Evolutionary conservation across 1,139 yeast genomes (phyloP), one percentile per base, ranked within the genome.

Genomic region (Hemisphaericaspora lyxosophila): DNA sequence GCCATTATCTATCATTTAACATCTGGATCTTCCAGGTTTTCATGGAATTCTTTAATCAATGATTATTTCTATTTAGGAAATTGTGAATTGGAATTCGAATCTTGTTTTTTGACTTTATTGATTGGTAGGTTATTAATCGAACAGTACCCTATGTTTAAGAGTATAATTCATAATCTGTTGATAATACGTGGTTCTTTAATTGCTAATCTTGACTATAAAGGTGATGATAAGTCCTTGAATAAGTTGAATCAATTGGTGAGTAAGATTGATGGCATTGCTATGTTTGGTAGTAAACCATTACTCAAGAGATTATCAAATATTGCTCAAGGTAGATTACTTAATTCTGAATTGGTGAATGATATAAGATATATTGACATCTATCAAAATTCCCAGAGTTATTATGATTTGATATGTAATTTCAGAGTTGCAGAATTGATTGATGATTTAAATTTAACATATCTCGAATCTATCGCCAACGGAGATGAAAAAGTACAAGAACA

Each of bases 11-110:
- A 35, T 2, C 51, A 50, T 34, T 55, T 70, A 26, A 40, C 50
- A 22, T 69, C 71, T 12, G 43, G 43, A 20, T n/a, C 33, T n/a
- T 40, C 43, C 9, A n/a, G n/a, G n/a, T 27, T 35, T n/a, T 38
- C 55, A 4, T 51, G 50, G 45, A 31, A 35, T 5, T 40, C 46
- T 11, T 46, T 67, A 39, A 27, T 64, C 11, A 42, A 51, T 16
- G 64, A 64, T 34, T 69, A 67, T 39, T 35, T 60, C 18, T 54
- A 55, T 30, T 56, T 70, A 33, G 53, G 63, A 9, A 42, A 58
- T 2, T 54, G 66, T 36, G 72, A 68, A 40, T 46, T 53, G 13
- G 60, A 49, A n/a, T 70, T 68, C 50, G 75, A 70, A 48, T 64
- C 54, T 36, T 55, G 67, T 36, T 54, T 69, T 29, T 58, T 70